Evolutionary conservation across 2,329 filamentous ascomycete genomes (phyloP), one percentile per base, ranked within the genome.

Genomic region (Diplodia seriata): DNA sequence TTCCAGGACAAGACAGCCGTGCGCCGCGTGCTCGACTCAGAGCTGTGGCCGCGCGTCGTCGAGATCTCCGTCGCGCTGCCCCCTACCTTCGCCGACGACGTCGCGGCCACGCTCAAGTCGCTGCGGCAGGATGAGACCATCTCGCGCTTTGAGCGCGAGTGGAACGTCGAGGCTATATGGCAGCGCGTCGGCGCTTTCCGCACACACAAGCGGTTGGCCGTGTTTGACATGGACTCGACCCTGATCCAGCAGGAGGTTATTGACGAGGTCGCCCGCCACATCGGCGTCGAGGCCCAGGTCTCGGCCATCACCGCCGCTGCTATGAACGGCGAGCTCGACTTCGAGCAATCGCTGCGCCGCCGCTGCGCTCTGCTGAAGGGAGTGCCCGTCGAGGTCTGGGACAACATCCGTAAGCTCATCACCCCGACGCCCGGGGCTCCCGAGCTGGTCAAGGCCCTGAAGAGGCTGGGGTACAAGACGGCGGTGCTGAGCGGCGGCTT

Each of bases 181-280:
- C 92, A 96, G 78, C 80, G 80, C 50, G 91, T 94, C 75, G 86
- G 83, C 36, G 84, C 94, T 38, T 93, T 90, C 83, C 85, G 93
- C 68, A 86, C 90, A 33, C 88, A 96, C 79, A 94, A 94, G 72
- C 88, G 94, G 9, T 84, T 98, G 12, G 93, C 94, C 3, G 92
- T 97, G 38, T 99, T 99, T 76, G 95, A 99, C 79, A 99, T 99
- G 95, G 95, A 99, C 82, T 95, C 91, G 79, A 99, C 95, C 0
- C 86, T 99, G 69, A 98, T 99, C 77, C 91, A 94, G 66, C 94
- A 99, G 79, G 95, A 99, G 82, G 94, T 97, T 69, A 98, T 99
- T 76, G 95, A 99, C 79, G 89, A 98, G 74, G 90, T 99, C 68
- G 95, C 95, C 4, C 89, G 91, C 66, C 91, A 91, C 47, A 88